These are phyloP conservation scores for Metschnikowia santaceciliae DNA, from an alignment of 805 yeast species.

Conservation along the genomic window DNA sequence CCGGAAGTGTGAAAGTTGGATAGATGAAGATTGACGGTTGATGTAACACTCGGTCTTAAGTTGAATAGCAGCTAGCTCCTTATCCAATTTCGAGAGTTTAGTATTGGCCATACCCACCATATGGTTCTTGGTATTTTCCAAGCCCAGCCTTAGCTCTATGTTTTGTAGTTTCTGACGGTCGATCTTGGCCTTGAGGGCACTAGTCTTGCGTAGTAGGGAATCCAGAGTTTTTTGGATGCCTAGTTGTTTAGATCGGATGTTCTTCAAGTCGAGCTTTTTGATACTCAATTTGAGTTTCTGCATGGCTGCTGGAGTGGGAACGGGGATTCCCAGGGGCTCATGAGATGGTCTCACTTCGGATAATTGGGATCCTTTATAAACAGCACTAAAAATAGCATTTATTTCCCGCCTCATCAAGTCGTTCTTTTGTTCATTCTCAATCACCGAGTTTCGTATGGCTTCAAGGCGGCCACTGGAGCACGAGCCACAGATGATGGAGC, in stretches of 20 bases:
- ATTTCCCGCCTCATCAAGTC: slow-evolving; percentile 21
- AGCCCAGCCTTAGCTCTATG: not conserved
- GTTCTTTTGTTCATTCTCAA: slow-evolving; percentile 24
- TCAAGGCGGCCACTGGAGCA: slow-evolving; percentile 22
- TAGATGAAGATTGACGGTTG: slow-evolving; percentile 23
- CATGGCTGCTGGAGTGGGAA: slow-evolving; percentile 12
- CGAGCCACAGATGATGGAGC: slow-evolving; percentile 21
- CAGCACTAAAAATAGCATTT: slow-evolving; percentile 22
- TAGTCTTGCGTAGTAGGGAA: not conserved
- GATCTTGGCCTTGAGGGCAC: not conserved
- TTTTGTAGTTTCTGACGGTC: slow-evolving; percentile 1
- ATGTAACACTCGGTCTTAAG: slow-evolving; percentile 18
- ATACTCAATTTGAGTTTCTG: slow-evolving; percentile 28
- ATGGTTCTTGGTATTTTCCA: not conserved
- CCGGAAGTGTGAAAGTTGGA: slow-evolving; percentile 22
- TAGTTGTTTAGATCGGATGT: slow-evolving; percentile 9
- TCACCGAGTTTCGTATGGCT: slow-evolving; percentile 22
- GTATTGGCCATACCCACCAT: slow-evolving; percentile 6
- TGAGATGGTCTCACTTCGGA: not conserved
- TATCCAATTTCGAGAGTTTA: slow-evolving; percentile 7
- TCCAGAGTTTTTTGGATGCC: slow-evolving; percentile 13
- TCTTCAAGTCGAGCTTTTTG: slow-evolving; percentile 24
- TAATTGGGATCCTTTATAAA: not conserved
- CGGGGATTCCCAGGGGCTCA: not conserved
- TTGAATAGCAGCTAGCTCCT: slow-evolving; percentile 6